A percentile compares a stretch with the other conserved stretches of the same genome.
phyloP scores from a whole-genome alignment of 2,329 filamentous ascomycete genomes.

The Lasiodiplodia sp. region DNA sequence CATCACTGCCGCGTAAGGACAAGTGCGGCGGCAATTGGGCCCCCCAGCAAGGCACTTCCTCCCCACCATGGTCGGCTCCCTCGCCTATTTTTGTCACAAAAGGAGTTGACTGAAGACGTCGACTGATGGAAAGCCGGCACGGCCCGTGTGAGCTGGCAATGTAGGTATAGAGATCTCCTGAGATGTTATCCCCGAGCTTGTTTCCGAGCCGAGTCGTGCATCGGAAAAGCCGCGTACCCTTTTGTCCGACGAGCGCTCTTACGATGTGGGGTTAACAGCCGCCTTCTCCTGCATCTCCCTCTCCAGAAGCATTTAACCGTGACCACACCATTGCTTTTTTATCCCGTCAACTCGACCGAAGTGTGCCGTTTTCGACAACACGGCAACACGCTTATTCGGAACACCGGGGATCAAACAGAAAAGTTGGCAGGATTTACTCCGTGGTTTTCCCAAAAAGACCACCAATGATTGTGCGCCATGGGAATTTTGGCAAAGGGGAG shows the following conservation, averaged over 20 bases:
- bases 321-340: neutral
- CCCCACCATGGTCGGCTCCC: constrained; percentile 33
- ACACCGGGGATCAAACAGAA: too few relatives aligned
- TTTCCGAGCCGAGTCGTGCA: neutral
- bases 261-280: neutral
- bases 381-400: too few relatives aligned
- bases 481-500: neutral
- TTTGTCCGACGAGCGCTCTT: neutral
- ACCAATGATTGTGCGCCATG: neutral
- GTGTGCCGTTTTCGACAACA: neutral
- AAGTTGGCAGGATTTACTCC: neutral
- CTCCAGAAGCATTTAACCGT: neutral
- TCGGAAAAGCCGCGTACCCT: neutral
- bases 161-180: neutral
- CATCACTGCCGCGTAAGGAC: constrained; percentile 8
- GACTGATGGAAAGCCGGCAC: neutral
- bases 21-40: constrained; percentile 15
- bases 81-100: constrained; percentile 39
- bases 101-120: constrained; percentile 33
- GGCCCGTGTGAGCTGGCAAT: neutral
- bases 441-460: neutral
- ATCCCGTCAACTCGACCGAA: neutral
- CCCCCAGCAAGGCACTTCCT: neutral
- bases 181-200: constrained; percentile 10
- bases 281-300: neutral